Evolutionary conservation across 768 basidiomycete genomes (phyloP).

Genomic region (Termitomyces titanicus): DNA sequence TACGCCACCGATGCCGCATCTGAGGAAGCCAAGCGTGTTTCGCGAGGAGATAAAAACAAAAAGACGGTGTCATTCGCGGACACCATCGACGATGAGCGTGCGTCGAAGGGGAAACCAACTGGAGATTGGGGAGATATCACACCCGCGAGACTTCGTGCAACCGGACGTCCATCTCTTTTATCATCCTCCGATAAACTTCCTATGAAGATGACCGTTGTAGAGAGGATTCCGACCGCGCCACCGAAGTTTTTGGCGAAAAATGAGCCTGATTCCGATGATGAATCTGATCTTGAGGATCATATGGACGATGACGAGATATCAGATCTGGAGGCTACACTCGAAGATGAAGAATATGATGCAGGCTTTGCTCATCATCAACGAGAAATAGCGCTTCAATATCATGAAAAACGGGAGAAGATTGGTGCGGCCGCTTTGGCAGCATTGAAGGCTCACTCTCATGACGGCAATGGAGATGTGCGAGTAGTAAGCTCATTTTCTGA

Average conservation of each 20-base stretch:
- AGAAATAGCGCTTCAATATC: conserved; percentile 71
- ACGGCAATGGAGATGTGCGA: conserved; percentile 44
- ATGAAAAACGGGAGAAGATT: conserved; percentile 55
- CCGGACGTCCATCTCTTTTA: conserved; percentile 32
- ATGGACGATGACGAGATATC: conserved; percentile 19
- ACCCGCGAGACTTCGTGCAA: conserved; percentile 42
- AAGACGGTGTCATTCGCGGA: conserved; percentile 70
- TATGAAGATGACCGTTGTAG: conserved; percentile 70
- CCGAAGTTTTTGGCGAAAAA: conserved; percentile 15
- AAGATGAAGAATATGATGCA: conserved; percentile 53
- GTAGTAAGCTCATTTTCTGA: conserved; percentile 13
- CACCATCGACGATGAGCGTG: conserved; percentile 15
- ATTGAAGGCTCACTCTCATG: conserved; percentile 44
- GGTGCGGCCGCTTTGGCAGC: conserved; percentile 50
- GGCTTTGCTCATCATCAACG: conserved; percentile 67
- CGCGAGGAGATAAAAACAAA: conserved; percentile 33
- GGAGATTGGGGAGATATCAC: conserved; percentile 54
- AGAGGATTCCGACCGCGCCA: conserved; percentile 44
- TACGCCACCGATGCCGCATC: conserved; percentile 28
- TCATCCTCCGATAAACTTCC: conserved; percentile 38
- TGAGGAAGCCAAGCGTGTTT: conserved; percentile 20
- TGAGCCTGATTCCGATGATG: conserved; percentile 64
- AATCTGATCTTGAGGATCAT: conserved; percentile 42
- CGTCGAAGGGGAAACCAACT: conserved; percentile 12
- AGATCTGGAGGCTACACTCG: conserved; percentile 31